Conservation (phyloP, 1,284 basidiomycete species). For the Malassezia japonica region DNA sequence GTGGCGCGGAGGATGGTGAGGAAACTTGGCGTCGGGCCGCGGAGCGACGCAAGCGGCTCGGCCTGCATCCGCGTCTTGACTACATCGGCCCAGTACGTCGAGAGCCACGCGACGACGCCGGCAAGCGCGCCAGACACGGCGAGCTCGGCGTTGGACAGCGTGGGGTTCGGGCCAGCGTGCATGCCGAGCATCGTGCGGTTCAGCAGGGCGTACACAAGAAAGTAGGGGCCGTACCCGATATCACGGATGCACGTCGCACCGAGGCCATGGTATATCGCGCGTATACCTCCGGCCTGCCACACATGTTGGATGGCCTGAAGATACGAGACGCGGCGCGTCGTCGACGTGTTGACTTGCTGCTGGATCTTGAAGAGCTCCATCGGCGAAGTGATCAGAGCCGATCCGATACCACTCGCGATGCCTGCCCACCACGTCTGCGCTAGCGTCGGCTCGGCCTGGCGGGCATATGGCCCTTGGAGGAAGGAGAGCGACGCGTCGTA, state of each 20-base stretch:
- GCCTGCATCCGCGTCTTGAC: conserved; percentile 43
- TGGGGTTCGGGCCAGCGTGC: neutral
- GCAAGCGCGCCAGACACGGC: conserved; percentile 33
- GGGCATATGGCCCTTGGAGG: conserved; percentile 8
- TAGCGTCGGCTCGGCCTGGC: conserved; percentile 7
- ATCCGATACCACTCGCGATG: conserved; percentile 25
- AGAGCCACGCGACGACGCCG: conserved; percentile 35
- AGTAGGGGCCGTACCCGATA: conserved; percentile 40
- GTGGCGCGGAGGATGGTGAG: conserved; percentile 20
- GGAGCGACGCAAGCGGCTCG: neutral
- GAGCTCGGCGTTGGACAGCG: conserved; percentile 23
- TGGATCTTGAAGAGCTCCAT: conserved; percentile 43
- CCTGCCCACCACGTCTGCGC: conserved; percentile 31
- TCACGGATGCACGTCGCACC: conserved; percentile 16
- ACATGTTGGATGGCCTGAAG: conserved; percentile 4
- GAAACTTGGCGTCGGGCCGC: neutral
- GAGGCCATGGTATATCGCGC: conserved; percentile 19
- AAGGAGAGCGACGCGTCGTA: conserved; percentile 27
- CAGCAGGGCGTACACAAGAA: conserved; percentile 31
- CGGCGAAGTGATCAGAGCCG: conserved; percentile 34
- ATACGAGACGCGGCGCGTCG: neutral
- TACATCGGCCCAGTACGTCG: conserved; percentile 39
- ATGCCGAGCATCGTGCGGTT: conserved; percentile 18
- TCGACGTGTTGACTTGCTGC: conserved; percentile 27
- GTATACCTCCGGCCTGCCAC: conserved; percentile 14